A percentile compares a stretch with the other conserved stretches of the same genome.
These are phyloP conservation scores for Penicillium sp. DNA, from an alignment of 2,329 filamentous ascomycete genomes.

Conservation along the genomic window DNA sequence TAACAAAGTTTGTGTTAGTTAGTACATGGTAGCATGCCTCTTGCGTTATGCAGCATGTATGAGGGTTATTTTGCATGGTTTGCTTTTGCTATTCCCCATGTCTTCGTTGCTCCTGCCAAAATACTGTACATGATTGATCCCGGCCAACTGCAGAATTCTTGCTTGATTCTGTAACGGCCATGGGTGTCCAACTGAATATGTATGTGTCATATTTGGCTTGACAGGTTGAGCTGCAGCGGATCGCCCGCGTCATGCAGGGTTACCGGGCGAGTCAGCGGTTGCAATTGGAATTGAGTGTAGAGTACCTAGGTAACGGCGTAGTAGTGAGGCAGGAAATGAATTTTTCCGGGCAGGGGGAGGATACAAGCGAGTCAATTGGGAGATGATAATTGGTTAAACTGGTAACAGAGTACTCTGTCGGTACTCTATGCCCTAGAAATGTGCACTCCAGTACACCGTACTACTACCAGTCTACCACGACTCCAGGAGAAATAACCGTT, in stretches of 20 bases:
- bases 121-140: background rate
- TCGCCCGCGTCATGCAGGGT: conserved; percentile 10
- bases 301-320: background rate
- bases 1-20: background rate
- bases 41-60: background rate
- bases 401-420: background rate
- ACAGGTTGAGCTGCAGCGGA: conserved; percentile 16
- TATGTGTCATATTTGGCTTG: conserved; percentile 1
- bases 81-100: background rate
- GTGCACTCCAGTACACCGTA: background rate
- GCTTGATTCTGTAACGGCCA: background rate
- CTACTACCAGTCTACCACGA: too few relatives aligned
- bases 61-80: background rate
- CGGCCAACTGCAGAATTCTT: background rate
- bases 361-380: background rate
- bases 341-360: conserved; percentile 14
- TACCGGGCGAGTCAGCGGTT: background rate
- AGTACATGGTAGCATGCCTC: background rate
- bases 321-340: conserved; percentile 15
- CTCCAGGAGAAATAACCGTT: background rate
- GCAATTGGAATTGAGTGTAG: background rate
- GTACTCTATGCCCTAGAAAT: background rate
- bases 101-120: background rate
- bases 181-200: background rate
- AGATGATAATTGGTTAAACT: background rate